phyloP scores from a whole-genome alignment of 2,329 filamentous ascomycete species.

The Paecilomyces formosus region DNA sequence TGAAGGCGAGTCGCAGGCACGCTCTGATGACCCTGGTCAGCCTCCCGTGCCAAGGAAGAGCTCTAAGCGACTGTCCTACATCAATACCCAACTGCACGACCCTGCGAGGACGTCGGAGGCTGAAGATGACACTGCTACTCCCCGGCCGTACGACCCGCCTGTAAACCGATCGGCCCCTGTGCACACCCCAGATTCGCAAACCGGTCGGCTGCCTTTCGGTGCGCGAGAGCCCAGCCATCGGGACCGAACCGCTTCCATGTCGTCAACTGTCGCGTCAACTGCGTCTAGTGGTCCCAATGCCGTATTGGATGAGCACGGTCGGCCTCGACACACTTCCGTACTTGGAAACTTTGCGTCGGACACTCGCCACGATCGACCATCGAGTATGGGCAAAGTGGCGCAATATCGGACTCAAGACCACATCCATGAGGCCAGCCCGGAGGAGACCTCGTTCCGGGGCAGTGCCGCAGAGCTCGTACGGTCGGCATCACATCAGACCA shows the following conservation, averaged over 20 bases:
- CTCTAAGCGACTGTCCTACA: constrained; percentile 48
- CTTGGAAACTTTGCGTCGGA: constrained; percentile 20
- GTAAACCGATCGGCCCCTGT: constrained; percentile 3
- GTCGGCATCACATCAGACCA: constrained; percentile 14
- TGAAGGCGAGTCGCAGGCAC: constrained; percentile 44
- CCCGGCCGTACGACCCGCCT: constrained; percentile 4
- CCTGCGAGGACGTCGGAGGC: constrained; percentile 6
- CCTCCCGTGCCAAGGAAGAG: constrained; percentile 60
- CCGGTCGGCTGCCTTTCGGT: constrained; percentile 37
- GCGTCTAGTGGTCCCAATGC: constrained; percentile 26
- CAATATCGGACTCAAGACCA: constrained; percentile 43
- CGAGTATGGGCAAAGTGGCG: constrained; percentile 44
- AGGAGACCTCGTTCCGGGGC: constrained; percentile 29
- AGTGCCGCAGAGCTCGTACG: constrained; percentile 40
- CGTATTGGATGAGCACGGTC: constrained; percentile 17
- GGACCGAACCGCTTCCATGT: constrained; percentile 27
- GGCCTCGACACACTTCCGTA: constrained; percentile 19
- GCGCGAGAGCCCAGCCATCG: constrained; percentile 27
- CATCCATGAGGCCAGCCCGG: constrained; percentile 36
- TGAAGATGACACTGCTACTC: constrained; percentile 12
- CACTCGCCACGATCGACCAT: constrained; percentile 30
- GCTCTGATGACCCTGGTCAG: constrained; percentile 34
- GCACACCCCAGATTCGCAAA: constrained; percentile 11
- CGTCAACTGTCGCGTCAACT: constrained; percentile 29
- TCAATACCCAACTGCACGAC: constrained; percentile 9